phyloP scores from a whole-genome alignment of 805 yeast species.

The Wickerhamiella brachini region DNA sequence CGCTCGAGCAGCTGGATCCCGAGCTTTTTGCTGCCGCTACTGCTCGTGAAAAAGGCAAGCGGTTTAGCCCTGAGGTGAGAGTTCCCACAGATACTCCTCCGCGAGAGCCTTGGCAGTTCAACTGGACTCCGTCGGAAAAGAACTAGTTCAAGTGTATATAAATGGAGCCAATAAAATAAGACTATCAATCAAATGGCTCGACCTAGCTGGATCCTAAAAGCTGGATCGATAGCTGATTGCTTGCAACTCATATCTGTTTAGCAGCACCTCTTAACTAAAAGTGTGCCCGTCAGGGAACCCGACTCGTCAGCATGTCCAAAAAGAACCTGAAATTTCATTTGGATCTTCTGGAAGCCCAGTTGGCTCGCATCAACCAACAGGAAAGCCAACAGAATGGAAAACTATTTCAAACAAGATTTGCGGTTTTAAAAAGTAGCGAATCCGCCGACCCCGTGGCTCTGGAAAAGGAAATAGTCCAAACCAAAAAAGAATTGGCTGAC shows the following conservation, averaged over 20 bases:
- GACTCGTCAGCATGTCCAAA: constrained; percentile 6
- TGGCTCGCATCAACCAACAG: constrained; percentile 13
- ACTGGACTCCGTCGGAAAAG: constrained; percentile 20
- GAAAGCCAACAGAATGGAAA: constrained; percentile 15
- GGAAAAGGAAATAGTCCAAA: constrained; percentile 10
- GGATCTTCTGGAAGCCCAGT: constrained; percentile 25
- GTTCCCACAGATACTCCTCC: constrained; percentile 89
- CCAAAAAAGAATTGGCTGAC: constrained; percentile 20
- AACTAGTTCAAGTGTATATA: not conserved
- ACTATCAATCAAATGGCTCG: too few species aligned
- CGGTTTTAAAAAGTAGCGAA: constrained; percentile 14
- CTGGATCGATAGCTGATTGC: too few species aligned
- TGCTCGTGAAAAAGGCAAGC: constrained; percentile 36
- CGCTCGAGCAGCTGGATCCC: constrained; percentile 33
- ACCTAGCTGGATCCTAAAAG: too few species aligned
- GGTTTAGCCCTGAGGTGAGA: constrained; percentile 73
- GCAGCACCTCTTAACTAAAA: too few species aligned
- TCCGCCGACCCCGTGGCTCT: constrained; percentile 11
- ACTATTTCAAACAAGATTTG: constrained; percentile 21
- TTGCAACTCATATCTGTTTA: too few species aligned
- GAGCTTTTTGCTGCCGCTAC: constrained; percentile 52
- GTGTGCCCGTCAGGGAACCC: too few species aligned
- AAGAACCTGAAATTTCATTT: constrained; percentile 26
- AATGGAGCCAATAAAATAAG: too few species aligned
- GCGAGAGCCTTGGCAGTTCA: constrained; percentile 58